Evolutionary conservation across 768 basidiomycete genomes (phyloP).

Genomic region (Gymnopilus dilepis): DNA sequence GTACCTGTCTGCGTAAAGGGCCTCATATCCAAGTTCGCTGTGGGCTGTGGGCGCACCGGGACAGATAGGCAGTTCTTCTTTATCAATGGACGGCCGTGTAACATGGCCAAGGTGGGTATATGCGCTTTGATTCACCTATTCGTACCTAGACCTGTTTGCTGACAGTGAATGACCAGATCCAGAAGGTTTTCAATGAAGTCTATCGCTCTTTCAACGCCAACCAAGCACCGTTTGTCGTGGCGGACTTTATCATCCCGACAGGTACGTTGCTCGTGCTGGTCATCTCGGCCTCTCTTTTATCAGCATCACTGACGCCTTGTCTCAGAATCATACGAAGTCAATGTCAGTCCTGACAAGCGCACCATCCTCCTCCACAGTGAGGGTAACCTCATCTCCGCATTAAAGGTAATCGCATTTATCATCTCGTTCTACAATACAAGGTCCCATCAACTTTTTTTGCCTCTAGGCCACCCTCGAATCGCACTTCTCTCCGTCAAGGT

Average conservation of each 20-base stretch:
- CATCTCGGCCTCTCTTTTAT: not conserved
- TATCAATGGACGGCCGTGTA: constrained; percentile 90
- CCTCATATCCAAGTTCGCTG: constrained; percentile 80
- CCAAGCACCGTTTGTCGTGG: constrained; percentile 83
- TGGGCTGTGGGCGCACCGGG: constrained; percentile 76
- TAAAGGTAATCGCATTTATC: constrained; percentile 61
- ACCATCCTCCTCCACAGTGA: constrained; percentile 93
- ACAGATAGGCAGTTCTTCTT: constrained; percentile 93
- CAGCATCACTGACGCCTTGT: not conserved
- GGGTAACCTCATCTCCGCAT: constrained; percentile 70
- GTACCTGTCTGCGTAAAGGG: constrained; percentile 69
- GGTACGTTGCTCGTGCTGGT: constrained; percentile 48
- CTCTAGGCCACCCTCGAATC: constrained; percentile 67
- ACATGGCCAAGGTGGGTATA: constrained; percentile 64
- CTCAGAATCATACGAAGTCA: constrained; percentile 85
- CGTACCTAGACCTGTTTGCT: not conserved
- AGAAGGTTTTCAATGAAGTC: constrained; percentile 91
- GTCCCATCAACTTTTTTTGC: too few relatives aligned
- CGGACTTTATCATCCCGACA: constrained; percentile 83
- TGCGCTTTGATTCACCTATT: not conserved
- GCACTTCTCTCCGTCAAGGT: constrained; percentile 70
- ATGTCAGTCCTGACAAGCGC: constrained; percentile 97
- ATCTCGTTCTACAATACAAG: too few relatives aligned
- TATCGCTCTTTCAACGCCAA: constrained; percentile 78
- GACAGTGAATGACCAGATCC: too few relatives aligned